These are phyloP conservation scores for Metarhizium album DNA, from an alignment of 2,329 filamentous ascomycete species.

Conservation along the genomic window DNA sequence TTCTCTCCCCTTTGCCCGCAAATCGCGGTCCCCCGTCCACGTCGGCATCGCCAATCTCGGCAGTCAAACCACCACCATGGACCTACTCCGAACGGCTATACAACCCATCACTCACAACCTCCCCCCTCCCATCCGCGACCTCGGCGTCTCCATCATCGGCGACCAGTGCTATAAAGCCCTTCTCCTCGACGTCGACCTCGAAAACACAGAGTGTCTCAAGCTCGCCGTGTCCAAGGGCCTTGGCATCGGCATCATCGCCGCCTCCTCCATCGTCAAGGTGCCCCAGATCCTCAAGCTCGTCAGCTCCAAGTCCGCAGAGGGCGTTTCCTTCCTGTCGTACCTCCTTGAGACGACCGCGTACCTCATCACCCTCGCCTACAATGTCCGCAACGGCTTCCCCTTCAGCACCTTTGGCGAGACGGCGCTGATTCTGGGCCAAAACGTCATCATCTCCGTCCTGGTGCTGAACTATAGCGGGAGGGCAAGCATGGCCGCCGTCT, in stretches of 20 bases:
- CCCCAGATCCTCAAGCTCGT: slow-evolving; percentile 93
- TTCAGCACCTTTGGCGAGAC: slow-evolving; percentile 97
- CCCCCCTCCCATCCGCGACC: slow-evolving; percentile 62
- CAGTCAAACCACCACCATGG: slow-evolving; percentile 34
- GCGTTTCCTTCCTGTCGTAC: slow-evolving; percentile 84
- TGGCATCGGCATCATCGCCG: slow-evolving; percentile 85
- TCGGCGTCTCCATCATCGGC: slow-evolving; percentile 72
- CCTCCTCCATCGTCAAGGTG: slow-evolving; percentile 86
- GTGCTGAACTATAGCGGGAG: slow-evolving; percentile 76
- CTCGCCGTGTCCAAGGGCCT: slow-evolving; percentile 86
- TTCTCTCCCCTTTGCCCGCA: too few species aligned
- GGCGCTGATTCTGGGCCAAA: slow-evolving; percentile 82
- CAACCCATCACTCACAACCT: slow-evolving; percentile 63
- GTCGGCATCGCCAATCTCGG: background rate
- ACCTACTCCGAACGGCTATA: slow-evolving; percentile 48
- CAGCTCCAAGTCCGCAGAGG: slow-evolving; percentile 66
- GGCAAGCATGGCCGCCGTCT: slow-evolving; percentile 56
- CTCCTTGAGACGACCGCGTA: slow-evolving; percentile 82
- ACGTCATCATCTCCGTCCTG: slow-evolving; percentile 77
- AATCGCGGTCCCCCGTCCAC: background rate
- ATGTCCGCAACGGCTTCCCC: slow-evolving; percentile 79
- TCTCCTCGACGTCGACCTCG: slow-evolving; percentile 72
- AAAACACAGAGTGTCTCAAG: slow-evolving; percentile 70
- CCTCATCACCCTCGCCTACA: slow-evolving; percentile 86
- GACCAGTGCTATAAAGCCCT: slow-evolving; percentile 75